Evolutionary conservation across 2,329 filamentous ascomycete genomes (phyloP), one percentile per base, ranked within the genome.

Genomic region (Atkinsonella texensis): DNA sequence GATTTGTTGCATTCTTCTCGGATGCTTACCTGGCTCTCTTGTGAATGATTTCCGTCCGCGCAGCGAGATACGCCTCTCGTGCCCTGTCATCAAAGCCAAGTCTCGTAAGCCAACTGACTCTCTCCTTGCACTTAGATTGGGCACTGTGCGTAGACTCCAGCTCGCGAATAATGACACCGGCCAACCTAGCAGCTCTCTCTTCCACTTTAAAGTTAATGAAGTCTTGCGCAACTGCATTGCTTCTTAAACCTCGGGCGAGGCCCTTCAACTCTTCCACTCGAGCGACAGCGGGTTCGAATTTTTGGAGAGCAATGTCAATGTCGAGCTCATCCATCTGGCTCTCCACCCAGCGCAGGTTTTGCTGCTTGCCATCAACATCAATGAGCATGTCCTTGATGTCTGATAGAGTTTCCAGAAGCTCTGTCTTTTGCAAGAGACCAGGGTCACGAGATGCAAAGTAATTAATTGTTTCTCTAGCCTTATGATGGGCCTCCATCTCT

Each of bases 281-380:
- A 5, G 77, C 76, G 0, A 97, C 93, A 0, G 93, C 87, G 18
- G 84, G 79, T 60, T 96, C 89, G 57, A 95, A 93, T 42, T 81
- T 79, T 64, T 97, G 91, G 48, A 96, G 76, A 0, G 93, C 91
- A 61, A 98, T 90, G 60, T 95, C 85, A 60, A 97, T 97, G 62
- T 98, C 93, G 6, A 98, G 79, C 62, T 95, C 89, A 63, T 98
- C 93, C 66, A 98, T 87, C 68, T 97, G 89, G 49, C 83, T 82
- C 65, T 98, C 93, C 0, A 98, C 89, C 89, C 89, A 96, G 50
- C 91, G 86, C 46, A 98, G 77, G 64, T 93, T 96, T 64, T 97
- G 89, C 66, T 96, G 90, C 62, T 95, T 95, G 47, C 93, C 93
- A 61, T 97, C 93, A 13, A 95, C 88, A 60, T 98, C 93, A 58